A percentile compares a stretch with the other conserved stretches of the same genome.
These are phyloP conservation scores for Plasmodium yoelii DNA, from an alignment of 169 alveolate genomes.

Conservation along the genomic window DNA sequence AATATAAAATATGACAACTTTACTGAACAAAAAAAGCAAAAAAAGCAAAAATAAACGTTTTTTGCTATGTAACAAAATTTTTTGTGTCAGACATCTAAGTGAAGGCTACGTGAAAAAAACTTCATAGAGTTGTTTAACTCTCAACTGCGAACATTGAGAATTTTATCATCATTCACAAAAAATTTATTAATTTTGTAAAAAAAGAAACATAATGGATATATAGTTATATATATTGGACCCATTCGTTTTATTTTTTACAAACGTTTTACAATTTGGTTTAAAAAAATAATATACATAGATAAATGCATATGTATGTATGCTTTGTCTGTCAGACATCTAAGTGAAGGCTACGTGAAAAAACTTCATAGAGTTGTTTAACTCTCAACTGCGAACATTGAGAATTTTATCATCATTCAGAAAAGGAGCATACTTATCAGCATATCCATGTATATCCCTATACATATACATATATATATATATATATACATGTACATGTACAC, in stretches of 20 bases:
- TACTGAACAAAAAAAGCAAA: too few species aligned
- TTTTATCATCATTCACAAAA: slow-evolving; percentile 52
- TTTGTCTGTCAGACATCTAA: slow-evolving; percentile 71
- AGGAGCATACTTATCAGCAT: background rate
- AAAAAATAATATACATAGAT: background rate
- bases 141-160: slow-evolving; percentile 72
- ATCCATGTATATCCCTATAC: background rate
- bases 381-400: slow-evolving; percentile 77
- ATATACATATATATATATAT: background rate
- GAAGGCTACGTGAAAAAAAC: slow-evolving; percentile 47
- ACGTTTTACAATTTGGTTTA: too few species aligned
- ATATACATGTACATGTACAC: background rate
- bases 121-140: slow-evolving; percentile 24
- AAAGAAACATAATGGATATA: background rate
- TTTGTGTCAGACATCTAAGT: slow-evolving; percentile 75
- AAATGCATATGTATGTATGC: background rate
- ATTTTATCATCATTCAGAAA: slow-evolving; percentile 42
- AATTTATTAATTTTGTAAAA: slow-evolving; percentile 1
- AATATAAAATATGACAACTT: too few species aligned
- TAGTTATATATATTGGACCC: background rate
- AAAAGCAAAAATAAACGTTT: too few species aligned
- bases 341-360: slow-evolving; percentile 65
- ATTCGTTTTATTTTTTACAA: too few species aligned
- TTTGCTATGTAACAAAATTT: background rate
- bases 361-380: slow-evolving; percentile 40